A percentile compares a stretch with the other conserved stretches of the same genome.
Conservation (phyloP, 345 rosid species). For the Excoecaria cochinchinensis region DNA sequence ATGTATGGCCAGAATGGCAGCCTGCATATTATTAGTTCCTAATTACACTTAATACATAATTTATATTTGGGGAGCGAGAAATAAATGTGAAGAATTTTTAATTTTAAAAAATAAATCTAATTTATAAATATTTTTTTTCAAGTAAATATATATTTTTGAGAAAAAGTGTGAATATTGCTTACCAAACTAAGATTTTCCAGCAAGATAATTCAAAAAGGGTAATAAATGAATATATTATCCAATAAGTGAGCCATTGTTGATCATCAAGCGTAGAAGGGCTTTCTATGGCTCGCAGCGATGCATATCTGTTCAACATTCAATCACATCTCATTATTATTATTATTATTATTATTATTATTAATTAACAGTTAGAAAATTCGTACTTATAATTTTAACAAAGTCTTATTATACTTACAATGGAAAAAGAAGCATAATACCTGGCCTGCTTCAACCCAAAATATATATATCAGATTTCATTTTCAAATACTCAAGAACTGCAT, state of each 20-base stretch:
- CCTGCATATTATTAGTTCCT: constrained; percentile 30
- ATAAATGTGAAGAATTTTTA: too few species aligned
- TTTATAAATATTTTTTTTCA: too few species aligned
- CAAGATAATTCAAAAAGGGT: constrained; percentile 73
- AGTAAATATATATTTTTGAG: too few species aligned
- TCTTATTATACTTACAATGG: constrained; percentile 62
- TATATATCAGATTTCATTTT: background rate
- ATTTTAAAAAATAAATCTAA: too few species aligned
- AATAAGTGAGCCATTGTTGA: constrained; percentile 95
- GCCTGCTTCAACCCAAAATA: constrained; percentile 40
- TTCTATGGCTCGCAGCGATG: constrained; percentile 85
- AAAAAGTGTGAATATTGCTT: background rate
- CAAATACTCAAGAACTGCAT: too few species aligned
- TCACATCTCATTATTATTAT: background rate
- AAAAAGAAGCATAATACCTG: constrained; percentile 84
- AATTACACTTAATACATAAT: too few species aligned
- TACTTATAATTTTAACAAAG: too few species aligned
- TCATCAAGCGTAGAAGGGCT: constrained; percentile 80
- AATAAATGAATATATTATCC: constrained; percentile 84
- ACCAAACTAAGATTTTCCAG: constrained; percentile 75
- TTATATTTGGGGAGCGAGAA: too few species aligned
- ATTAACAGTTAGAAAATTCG: too few species aligned
- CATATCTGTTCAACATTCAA: constrained; percentile 48
- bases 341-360: background rate
- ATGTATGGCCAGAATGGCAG: constrained; percentile 86